phyloP scores from a whole-genome alignment of 805 yeast genomes.

The Priceomyces carsonii region DNA sequence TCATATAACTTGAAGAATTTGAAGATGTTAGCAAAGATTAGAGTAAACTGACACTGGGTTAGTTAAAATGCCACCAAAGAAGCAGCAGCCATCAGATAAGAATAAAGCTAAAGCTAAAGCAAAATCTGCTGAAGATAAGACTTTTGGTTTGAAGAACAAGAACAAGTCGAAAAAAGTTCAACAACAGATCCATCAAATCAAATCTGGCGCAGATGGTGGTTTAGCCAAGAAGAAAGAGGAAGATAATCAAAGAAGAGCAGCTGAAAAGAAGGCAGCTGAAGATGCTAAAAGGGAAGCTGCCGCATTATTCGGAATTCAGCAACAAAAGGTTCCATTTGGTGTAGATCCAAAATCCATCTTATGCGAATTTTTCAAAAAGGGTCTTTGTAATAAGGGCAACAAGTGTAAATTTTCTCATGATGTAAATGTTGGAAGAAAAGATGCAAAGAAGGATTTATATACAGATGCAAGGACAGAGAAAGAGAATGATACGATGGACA shows the following conservation, averaged over 20 bases:
- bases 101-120: conserved; percentile 67
- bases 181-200: conserved; percentile 49
- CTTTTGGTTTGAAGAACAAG: conserved; percentile 94
- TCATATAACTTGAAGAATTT: not conserved
- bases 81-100: conserved; percentile 51
- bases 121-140: conserved; percentile 75
- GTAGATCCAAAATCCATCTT: conserved; percentile 94
- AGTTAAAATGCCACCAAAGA: conserved; percentile 86
- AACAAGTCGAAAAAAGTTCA: conserved; percentile 93
- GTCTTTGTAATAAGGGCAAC: conserved; percentile 82
- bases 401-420: conserved; percentile 95
- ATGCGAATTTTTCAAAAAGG: conserved; percentile 84
- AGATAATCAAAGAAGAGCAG: conserved; percentile 62
- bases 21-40: conserved; percentile 75
- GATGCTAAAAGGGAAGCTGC: conserved; percentile 87
- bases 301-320: conserved; percentile 67
- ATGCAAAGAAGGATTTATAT: conserved; percentile 87
- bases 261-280: conserved; percentile 89
- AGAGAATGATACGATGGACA: conserved; percentile 87
- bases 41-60: too few species aligned
- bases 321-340: conserved; percentile 91
- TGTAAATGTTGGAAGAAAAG: conserved; percentile 79
- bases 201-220: conserved; percentile 47
- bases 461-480: conserved; percentile 79
- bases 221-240: conserved; percentile 72